A percentile compares a stretch with the other conserved stretches of the same genome.
These are phyloP conservation scores for Pichia sp. DNA, from an alignment of 1,139 yeast genomes.

Conservation along the genomic window DNA sequence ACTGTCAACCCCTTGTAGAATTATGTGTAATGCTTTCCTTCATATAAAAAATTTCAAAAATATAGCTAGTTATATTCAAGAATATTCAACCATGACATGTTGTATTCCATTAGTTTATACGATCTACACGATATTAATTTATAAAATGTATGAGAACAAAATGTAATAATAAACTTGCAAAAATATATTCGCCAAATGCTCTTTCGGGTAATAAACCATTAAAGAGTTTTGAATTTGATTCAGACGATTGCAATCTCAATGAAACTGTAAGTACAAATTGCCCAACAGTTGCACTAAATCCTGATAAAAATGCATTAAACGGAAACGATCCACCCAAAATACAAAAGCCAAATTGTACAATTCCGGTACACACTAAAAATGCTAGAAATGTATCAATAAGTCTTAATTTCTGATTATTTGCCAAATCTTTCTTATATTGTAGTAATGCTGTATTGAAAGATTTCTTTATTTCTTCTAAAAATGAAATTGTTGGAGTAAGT, in stretches of 20 bases:
- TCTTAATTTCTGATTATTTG: slow-evolving; percentile 37
- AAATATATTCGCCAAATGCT: slow-evolving; percentile 81
- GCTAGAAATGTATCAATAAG: slow-evolving; percentile 72
- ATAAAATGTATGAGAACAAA: slow-evolving; percentile 88
- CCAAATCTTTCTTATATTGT: slow-evolving; percentile 25
- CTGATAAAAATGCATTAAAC: slow-evolving; percentile 92
- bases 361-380: slow-evolving; percentile 69
- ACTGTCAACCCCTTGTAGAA: background rate
- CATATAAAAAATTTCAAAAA: background rate
- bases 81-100: background rate
- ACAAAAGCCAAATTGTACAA: slow-evolving; percentile 72
- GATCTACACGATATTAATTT: slow-evolving; percentile 37
- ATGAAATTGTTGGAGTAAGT: slow-evolving; percentile 5
- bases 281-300: slow-evolving; percentile 87
- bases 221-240: slow-evolving; percentile 38
- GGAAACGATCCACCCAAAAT: slow-evolving; percentile 83
- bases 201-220: slow-evolving; percentile 58
- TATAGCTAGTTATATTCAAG: background rate
- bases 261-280: slow-evolving; percentile 86
- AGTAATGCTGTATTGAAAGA: slow-evolving; percentile 7
- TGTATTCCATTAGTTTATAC: background rate
- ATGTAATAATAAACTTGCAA: slow-evolving; percentile 85
- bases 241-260: slow-evolving; percentile 64
- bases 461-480: slow-evolving; percentile 7
- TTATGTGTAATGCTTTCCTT: slow-evolving; percentile 9